Base-by-base conservation (phyloP, 257 asterid species). In the Scutellaria minor region DNA sequence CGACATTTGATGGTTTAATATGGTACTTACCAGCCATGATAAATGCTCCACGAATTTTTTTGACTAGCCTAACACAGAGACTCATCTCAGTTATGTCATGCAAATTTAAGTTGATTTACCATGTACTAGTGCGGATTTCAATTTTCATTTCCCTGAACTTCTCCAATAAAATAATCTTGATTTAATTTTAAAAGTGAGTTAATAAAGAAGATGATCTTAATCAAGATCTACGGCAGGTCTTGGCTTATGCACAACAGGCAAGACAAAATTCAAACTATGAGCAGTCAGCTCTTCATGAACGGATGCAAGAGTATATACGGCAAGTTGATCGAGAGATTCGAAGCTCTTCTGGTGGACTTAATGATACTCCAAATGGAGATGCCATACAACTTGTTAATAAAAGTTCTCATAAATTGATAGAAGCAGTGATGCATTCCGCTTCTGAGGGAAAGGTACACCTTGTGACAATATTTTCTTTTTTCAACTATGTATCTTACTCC, bases 391-490 rank as follows among this genome's bases (percentile, higher is more conserved):
- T 85, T 67, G 85, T 72, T 64, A 68, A 85, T 46, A 84, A 89
- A 85, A 84, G 69, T 78, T 86, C 96, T 52, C 85, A 92, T 70
- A 92, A 92, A 83, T 55, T 80, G 63, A 92, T 92, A 77, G 97
- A 92, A 80, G 97, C 92, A 6, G 94, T 87, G 72, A 88, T 90
- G 97, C 90, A 87, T 62, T 84, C 92, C 42, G 81, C 90, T 77
- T 78, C 87, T 57, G 96, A 90, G 76, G 98, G 98, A 62, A 92
- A 90, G 97, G 99, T 90, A 86, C 75, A 68, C 64, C 52, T 65
- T 64, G 9, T 47, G 50, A 37, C 60, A 15, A 18, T 70, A 48
- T 13, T 37, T 60, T 58, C 48, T 45, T 45, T 53, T 18, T 66
- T 48, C 22, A 58, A 41, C 55, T 57, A 70, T 58, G 50, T 31